Evolutionary conservation across 345 rosid species (phyloP).

Genomic region (Linum lewisii): DNA sequence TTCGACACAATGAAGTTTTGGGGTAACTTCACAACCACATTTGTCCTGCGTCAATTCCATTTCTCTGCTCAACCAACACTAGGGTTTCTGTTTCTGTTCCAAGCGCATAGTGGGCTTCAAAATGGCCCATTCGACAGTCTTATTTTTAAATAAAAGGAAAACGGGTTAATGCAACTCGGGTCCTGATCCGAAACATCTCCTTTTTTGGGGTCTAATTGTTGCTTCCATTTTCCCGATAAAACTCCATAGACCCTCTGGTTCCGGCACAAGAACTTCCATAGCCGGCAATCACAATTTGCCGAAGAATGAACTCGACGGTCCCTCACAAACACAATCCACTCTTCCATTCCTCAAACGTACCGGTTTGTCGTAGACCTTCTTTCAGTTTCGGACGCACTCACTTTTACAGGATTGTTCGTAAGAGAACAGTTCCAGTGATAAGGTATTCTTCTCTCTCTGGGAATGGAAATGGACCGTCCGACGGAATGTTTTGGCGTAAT

Average conservation of each 20-base stretch:
- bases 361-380: conserved; percentile 11
- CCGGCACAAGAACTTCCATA: background rate
- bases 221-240: background rate
- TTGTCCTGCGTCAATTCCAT: no score
- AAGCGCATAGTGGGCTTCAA: no score
- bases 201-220: conserved; percentile 12
- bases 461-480: conserved; percentile 27
- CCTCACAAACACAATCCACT: conserved; percentile 32
- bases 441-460: conserved; percentile 36
- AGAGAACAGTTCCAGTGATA: conserved; percentile 20
- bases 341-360: conserved; percentile 20
- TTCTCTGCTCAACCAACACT: no score
- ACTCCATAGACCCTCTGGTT: background rate
- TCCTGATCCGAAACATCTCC: no score
- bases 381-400: conserved; percentile 24
- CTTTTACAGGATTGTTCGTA: conserved; percentile 23
- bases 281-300: conserved; percentile 2
- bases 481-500: conserved; percentile 50
- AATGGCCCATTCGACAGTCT: no score
- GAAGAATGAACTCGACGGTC: conserved; percentile 32
- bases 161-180: no score
- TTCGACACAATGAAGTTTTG: no score
- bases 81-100: no score
- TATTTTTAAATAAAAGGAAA: conserved; percentile 4
- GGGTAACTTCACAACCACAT: no score